Evolutionary conservation across 2,329 filamentous ascomycete genomes (phyloP).

Genomic region (Ceratocystiopsis minuta): DNA sequence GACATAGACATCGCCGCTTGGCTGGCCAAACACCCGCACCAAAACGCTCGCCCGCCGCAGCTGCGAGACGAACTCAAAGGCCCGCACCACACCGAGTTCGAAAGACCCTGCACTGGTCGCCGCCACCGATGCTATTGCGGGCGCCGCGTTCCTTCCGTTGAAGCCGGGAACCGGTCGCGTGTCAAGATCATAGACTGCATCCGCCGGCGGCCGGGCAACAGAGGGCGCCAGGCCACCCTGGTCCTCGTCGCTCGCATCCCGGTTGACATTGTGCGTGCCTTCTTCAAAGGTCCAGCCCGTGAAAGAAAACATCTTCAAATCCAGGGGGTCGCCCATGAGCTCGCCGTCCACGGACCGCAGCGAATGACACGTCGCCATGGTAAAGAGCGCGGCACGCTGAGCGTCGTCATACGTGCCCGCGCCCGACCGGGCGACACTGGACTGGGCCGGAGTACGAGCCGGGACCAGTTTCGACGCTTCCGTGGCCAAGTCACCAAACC

Average conservation of each 20-base stretch:
- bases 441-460: neutral
- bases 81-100: conserved; percentile 78
- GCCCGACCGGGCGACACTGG: neutral
- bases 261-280: conserved; percentile 26
- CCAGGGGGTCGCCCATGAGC: conserved; percentile 80
- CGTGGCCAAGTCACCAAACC: conserved; percentile 61
- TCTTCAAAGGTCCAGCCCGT: conserved; percentile 88
- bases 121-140: neutral
- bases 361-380: conserved; percentile 96
- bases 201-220: conserved; percentile 61
- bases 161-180: neutral
- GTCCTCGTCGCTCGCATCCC: conserved; percentile 52
- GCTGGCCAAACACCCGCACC: conserved; percentile 71
- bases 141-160: conserved; percentile 10
- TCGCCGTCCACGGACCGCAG: conserved; percentile 73
- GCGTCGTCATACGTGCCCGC: conserved; percentile 14
- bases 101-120: conserved; percentile 19
- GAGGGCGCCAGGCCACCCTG: conserved; percentile 59
- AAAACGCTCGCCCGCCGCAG: conserved; percentile 84
- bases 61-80: conserved; percentile 90
- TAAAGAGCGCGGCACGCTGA: conserved; percentile 54
- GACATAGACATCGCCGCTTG: conserved; percentile 74
- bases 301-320: conserved; percentile 98
- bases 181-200: conserved; percentile 9
- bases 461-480: conserved; percentile 24